Conservation (phyloP, 2,329 filamentous ascomycete species). For the Apiospora aurea region DNA sequence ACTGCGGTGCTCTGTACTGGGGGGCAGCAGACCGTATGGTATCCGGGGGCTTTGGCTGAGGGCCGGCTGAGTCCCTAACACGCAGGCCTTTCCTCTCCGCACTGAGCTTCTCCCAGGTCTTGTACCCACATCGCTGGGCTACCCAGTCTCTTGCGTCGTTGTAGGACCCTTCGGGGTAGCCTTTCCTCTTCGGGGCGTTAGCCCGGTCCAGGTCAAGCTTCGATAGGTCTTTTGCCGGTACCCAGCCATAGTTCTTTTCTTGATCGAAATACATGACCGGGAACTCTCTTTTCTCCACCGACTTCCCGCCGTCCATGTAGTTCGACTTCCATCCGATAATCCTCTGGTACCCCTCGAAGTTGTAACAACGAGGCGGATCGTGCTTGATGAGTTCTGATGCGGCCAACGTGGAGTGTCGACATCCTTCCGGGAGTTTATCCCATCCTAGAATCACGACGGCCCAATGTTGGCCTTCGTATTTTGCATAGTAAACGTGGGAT, state of each 20-base stretch:
- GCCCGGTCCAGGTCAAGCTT: conserved; percentile 29
- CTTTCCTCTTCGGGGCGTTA: neutral
- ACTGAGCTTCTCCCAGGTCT: neutral
- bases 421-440: conserved; percentile 36
- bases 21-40: neutral
- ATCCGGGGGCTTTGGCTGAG: neutral
- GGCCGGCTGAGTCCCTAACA: neutral
- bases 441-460: conserved; percentile 48
- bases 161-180: neutral
- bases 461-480: conserved; percentile 41
- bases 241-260: conserved; percentile 36
- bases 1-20: neutral
- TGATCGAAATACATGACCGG: conserved; percentile 49
- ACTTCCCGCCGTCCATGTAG: conserved; percentile 45
- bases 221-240: conserved; percentile 32
- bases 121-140: neutral
- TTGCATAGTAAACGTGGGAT: conserved; percentile 45
- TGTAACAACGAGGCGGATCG: conserved; percentile 44
- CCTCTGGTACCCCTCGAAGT: conserved; percentile 35
- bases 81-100: neutral
- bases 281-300: conserved; percentile 45
- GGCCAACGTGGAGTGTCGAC: neutral
- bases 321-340: conserved; percentile 47
- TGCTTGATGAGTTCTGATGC: conserved; percentile 26
- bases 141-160: conserved; percentile 3